These are phyloP conservation scores for Cryptococcus maquisensis DNA, from an alignment of 1,284 basidiomycete genomes.

Conservation along the genomic window DNA sequence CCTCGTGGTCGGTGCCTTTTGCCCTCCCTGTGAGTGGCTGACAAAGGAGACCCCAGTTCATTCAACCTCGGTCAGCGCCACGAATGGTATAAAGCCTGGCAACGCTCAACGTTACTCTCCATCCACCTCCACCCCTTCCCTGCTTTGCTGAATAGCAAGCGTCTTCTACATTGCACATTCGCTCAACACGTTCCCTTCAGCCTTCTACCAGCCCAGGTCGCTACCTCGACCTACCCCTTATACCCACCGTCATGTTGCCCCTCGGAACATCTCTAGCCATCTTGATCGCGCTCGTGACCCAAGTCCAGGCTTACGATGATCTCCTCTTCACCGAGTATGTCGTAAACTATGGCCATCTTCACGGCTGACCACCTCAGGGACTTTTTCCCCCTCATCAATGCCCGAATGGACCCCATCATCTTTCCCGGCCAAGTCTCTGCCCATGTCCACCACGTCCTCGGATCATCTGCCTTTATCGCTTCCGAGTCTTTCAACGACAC, in stretches of 20 bases:
- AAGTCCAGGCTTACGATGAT: neutral
- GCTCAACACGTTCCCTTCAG: neutral
- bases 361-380: constrained; percentile 1
- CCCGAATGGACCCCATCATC: constrained; percentile 47
- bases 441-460: constrained; percentile 48
- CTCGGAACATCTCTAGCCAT: neutral
- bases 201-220: neutral
- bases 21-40: too few species aligned
- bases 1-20: too few species aligned
- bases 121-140: neutral
- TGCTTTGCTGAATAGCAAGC: neutral
- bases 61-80: too few species aligned
- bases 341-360: neutral
- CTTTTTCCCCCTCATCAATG: constrained; percentile 76
- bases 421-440: constrained; percentile 33
- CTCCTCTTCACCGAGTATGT: constrained; percentile 4
- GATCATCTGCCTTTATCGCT: constrained; percentile 37
- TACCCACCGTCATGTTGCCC: neutral
- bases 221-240: neutral
- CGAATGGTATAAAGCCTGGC: too few species aligned
- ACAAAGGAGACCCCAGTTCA: too few species aligned
- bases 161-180: neutral
- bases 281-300: neutral
- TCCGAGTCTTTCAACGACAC: constrained; percentile 25
- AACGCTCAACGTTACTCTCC: too few species aligned